Conservation (phyloP, 2,329 filamentous ascomycete genomes). For the Colletotrichum sublineola region DNA sequence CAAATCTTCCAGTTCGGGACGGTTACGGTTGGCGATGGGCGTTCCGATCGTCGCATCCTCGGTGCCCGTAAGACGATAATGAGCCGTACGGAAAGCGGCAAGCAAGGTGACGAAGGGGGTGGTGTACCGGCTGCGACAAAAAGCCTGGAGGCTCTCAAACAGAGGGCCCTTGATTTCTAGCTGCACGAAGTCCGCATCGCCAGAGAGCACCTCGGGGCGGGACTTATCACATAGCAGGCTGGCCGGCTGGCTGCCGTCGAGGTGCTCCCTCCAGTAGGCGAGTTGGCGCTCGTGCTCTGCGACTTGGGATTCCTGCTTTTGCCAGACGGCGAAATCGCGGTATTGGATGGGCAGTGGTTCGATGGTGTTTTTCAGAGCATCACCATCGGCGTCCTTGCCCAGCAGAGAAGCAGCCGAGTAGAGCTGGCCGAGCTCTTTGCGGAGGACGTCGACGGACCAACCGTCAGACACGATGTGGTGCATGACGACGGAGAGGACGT, state of each 20-base stretch:
- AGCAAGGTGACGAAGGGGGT: constrained; percentile 43
- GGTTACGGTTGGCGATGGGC: constrained; percentile 19
- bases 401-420: neutral
- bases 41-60: constrained; percentile 46
- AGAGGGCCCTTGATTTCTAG: constrained; percentile 32
- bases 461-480: constrained; percentile 50
- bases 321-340: constrained; percentile 45
- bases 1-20: constrained; percentile 27
- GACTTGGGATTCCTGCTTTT: constrained; percentile 41
- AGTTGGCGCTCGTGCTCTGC: constrained; percentile 43
- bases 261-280: constrained; percentile 45
- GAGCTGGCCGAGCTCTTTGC: constrained; percentile 40
- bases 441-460: constrained; percentile 48
- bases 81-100: constrained; percentile 45
- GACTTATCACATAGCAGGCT: constrained; percentile 24
- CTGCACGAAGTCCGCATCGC: constrained; percentile 20
- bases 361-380: constrained; percentile 31
- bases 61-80: constrained; percentile 47
- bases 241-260: constrained; percentile 34
- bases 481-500: constrained; percentile 47
- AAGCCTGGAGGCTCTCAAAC: constrained; percentile 22
- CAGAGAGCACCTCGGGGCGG: neutral
- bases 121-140: constrained; percentile 30
- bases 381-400: neutral
- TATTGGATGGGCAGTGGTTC: constrained; percentile 46